phyloP scores from a whole-genome alignment of 1,284 basidiomycete species.

The Exobasidium cylindrosporum region DNA sequence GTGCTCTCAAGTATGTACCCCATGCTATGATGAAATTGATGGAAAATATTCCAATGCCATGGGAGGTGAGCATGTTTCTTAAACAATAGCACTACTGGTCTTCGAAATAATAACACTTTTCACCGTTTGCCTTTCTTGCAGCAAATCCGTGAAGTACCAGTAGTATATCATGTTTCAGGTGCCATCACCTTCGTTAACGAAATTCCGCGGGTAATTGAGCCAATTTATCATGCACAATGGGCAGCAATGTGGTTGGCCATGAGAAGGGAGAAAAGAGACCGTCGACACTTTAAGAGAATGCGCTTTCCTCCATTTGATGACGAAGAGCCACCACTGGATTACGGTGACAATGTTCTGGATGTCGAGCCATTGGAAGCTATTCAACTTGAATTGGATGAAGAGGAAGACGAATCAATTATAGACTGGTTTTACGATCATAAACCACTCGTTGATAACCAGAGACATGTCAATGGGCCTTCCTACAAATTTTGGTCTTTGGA shows the following conservation, averaged over 20 bases:
- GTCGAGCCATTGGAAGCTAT: constrained; percentile 98
- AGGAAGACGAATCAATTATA: constrained; percentile 88
- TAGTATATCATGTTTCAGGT: constrained; percentile 74
- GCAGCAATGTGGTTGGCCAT: constrained; percentile 99
- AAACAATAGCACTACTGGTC: too few relatives aligned
- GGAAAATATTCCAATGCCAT: constrained; percentile 98
- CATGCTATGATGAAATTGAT: constrained; percentile 99
- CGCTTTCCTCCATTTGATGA: constrained; percentile 99
- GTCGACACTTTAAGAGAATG: constrained; percentile 99
- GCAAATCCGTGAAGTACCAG: constrained; percentile 58
- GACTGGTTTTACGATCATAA: constrained; percentile 99
- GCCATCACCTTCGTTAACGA: constrained; percentile 99
- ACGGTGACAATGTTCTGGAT: constrained; percentile 86
- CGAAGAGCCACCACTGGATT: constrained; percentile 70
- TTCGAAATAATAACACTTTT: not conserved
- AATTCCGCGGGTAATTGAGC: constrained; percentile 91
- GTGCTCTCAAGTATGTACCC: constrained; percentile 96
- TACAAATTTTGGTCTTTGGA: constrained; percentile 91
- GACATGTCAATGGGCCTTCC: constrained; percentile 80
- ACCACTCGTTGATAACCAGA: constrained; percentile 78
- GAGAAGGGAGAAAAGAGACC: constrained; percentile 97
- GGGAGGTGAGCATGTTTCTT: constrained; percentile 63
- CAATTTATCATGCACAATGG: constrained; percentile 98
- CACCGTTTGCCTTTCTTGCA: not conserved
- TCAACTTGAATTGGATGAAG: constrained; percentile 89